These are phyloP conservation scores for Gentiana dahurica DNA, from an alignment of 257 asterid species.

Conservation along the genomic window DNA sequence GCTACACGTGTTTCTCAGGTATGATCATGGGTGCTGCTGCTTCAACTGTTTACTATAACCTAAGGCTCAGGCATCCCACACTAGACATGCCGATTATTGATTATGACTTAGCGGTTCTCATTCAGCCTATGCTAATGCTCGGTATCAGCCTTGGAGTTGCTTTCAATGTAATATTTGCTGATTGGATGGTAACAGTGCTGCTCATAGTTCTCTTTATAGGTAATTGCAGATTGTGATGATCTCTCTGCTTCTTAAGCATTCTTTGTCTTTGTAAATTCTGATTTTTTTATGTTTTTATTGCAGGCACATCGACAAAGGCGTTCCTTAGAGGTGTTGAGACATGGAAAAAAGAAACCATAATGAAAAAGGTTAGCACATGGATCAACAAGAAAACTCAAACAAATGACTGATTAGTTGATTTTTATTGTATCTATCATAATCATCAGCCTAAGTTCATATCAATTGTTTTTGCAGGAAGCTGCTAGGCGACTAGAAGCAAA, in stretches of 20 bases:
- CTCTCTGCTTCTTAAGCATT: not conserved
- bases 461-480: slow-evolving; percentile 50
- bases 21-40: slow-evolving; percentile 98
- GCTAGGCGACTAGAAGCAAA: slow-evolving; percentile 30
- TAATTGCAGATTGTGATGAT: slow-evolving; percentile 17
- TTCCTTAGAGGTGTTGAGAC: slow-evolving; percentile 84
- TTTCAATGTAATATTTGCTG: slow-evolving; percentile 87
- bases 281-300: slow-evolving; percentile 14
- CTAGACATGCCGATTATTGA: slow-evolving; percentile 88
- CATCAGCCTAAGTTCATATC: slow-evolving; percentile 4
- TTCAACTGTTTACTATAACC: slow-evolving; percentile 90
- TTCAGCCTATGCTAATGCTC: slow-evolving; percentile 97
- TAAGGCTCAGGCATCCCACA: slow-evolving; percentile 86
- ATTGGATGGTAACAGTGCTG: slow-evolving; percentile 98
- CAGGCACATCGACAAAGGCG: slow-evolving; percentile 87
- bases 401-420: too few relatives aligned
- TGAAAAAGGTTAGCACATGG: slow-evolving; percentile 46
- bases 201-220: slow-evolving; percentile 80
- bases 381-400: too few relatives aligned
- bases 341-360: slow-evolving; percentile 83
- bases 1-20: slow-evolving; percentile 35
- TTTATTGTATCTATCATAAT: not conserved
- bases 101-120: slow-evolving; percentile 89
- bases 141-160: slow-evolving; percentile 95
- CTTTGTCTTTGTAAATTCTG: slow-evolving; percentile 6